Base-by-base conservation (phyloP, 768 basidiomycete species). In the Vararia minispora region DNA sequence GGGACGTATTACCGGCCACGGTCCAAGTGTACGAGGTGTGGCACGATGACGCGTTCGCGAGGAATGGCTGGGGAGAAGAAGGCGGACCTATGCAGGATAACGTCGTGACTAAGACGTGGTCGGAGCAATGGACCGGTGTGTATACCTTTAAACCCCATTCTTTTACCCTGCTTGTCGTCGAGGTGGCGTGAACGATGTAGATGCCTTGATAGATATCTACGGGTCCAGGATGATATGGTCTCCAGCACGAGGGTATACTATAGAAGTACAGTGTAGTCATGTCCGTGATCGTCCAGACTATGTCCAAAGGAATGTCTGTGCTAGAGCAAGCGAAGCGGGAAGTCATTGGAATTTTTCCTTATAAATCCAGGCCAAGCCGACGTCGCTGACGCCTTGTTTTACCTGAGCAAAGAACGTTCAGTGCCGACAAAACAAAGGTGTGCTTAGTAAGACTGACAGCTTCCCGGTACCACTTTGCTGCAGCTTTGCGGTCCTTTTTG, bases 361-460 rank as follows among this genome's bases (percentile, higher is more conserved):
- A 64, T 85, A 86, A 45, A 90, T 89, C 87, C 87, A 90, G 2
- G 84, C 84, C 32, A 90, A 68, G 17, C 87, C 87, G 45, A 89
- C 67, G 50, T 85, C 80, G 52, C 86, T 89, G 38, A 64, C 71
- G 14, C 86, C 86, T 55, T 88, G 87, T 12, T 64, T 64, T 22
- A 68, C 73, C 72, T 76, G 36, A 29, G 35, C 26, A 41, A 40
- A 2, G 17, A 24, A 31, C 14, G 11, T 18, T 18, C 4, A 28
- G 27, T 16, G n/a, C 14, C 18, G 11, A 31, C 11, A 23, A 31
- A 16, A 12, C 18, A 20, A 17, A 29, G 5, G 16, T 13, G 16
- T 27, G 9, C 29, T 1, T 29, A 14, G 4, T 33, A 16, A 42
- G 18, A 5, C 75, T 57, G 47, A 83, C 78, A 17, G 90, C 89